Base-by-base conservation (phyloP, 2,329 filamentous ascomycete species). In the Peltaster fructicola region DNA sequence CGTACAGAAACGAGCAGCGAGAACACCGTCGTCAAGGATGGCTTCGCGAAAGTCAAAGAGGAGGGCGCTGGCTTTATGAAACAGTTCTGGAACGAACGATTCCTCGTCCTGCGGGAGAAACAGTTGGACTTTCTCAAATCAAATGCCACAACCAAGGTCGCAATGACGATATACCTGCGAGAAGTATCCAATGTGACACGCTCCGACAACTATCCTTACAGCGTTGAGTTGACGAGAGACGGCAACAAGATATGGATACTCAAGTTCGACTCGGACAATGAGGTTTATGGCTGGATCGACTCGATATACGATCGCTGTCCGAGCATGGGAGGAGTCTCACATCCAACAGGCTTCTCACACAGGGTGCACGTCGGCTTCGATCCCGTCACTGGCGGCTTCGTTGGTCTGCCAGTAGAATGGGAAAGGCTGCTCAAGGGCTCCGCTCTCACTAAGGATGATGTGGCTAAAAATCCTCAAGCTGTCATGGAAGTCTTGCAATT, bases 241-340 rank as follows among this genome's bases (percentile, higher is more conserved):
- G 73, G 79, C 16, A 77, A 74, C 30, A 81, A 78, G 49, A 78
- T 80, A 3, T 68, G 93, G 25, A 82, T 88, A 35, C 88, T 92
- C 50, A 81, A 78, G 48, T 82, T 95, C 41, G 91, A 93, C 54
- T 77, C 73, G 29, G 88, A 98, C 44, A 85, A 92, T 45, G 88
- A 98, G 40, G 71, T 98, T 26, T 98, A 98, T 52, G 82, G 91
- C 43, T 98, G 88, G 88, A 92, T 95, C 44, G 88, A 98, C 52
- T 80, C 84, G 50, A 90, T 98, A 38, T 95, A 95, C 50, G 82
- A 85, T 40, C 76, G 85, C 36, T 95, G 85, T 51, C 88, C 88
- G 10, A 85, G 81, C 34, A 92, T 95, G 81, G 84, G 88, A 33
- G 88, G 88, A 40, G 88, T 98, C 29, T 93, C 85, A 56, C 93